Evolutionary conservation across 2,329 filamentous ascomycete species (phyloP).

Genomic region (Ophiostoma sp.): DNA sequence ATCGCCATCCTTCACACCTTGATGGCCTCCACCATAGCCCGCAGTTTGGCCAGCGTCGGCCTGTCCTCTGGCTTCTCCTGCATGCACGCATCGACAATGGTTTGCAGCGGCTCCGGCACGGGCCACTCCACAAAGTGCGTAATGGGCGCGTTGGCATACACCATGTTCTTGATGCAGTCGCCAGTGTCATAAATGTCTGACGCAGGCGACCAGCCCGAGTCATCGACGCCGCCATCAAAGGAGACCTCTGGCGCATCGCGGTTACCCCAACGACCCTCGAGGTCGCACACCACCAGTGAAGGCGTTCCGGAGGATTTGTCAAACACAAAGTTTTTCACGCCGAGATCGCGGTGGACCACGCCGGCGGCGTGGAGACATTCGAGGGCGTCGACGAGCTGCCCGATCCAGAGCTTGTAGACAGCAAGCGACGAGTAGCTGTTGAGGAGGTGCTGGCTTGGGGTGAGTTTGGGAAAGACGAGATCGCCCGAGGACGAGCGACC

Average conservation of each 20-base stretch:
- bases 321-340: constrained; percentile 30
- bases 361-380: constrained; percentile 28
- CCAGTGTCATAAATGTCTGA: constrained; percentile 32
- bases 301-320: not conserved
- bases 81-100: not conserved
- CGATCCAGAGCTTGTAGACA: constrained; percentile 24
- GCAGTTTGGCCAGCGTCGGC: no score
- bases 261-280: constrained; percentile 31
- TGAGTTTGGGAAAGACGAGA: constrained; percentile 30
- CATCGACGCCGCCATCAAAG: constrained; percentile 19
- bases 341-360: constrained; percentile 29
- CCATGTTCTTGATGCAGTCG: constrained; percentile 28
- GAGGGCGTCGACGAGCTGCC: constrained; percentile 29
- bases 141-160: constrained; percentile 31
- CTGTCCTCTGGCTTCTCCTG: no score
- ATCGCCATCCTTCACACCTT: no score
- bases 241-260: constrained; percentile 29
- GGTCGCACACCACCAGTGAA: constrained; percentile 30
- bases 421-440: not conserved
- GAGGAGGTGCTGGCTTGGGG: constrained; percentile 17
- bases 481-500: constrained; percentile 27
- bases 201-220: constrained; percentile 22
- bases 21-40: no score
- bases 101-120: constrained; percentile 24
- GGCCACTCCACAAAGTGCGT: constrained; percentile 30